phyloP scores from a whole-genome alignment of 2,329 filamentous ascomycete species.

The Cladosporium sp. region DNA sequence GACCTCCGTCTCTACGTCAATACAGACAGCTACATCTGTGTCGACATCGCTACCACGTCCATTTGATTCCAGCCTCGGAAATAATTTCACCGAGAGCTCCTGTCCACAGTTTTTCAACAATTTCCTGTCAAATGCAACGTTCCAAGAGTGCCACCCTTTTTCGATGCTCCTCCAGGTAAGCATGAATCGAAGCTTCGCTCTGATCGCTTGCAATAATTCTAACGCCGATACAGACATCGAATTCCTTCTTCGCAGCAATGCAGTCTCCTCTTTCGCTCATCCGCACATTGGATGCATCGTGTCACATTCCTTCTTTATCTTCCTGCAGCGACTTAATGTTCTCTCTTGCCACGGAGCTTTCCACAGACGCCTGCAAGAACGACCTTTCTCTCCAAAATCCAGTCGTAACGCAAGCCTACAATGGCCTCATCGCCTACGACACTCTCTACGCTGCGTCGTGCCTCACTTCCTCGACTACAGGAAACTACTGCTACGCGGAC shows the following conservation, averaged over 20 bases:
- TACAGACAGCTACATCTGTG: conserved; percentile 27
- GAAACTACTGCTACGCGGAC: conserved; percentile 73
- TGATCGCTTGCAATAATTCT: background rate
- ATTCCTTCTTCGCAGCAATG: conserved; percentile 73
- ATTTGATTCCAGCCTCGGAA: conserved; percentile 51
- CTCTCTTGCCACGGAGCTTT: conserved; percentile 64
- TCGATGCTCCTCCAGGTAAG: conserved; percentile 78
- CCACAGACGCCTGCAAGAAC: conserved; percentile 45
- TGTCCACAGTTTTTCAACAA: conserved; percentile 68
- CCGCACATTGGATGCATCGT: conserved; percentile 62
- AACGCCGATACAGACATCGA: conserved; percentile 63
- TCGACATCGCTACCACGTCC: conserved; percentile 39
- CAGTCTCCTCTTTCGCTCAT: conserved; percentile 14
- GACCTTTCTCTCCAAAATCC: conserved; percentile 70
- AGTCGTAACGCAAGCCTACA: conserved; percentile 71
- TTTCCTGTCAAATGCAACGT: conserved; percentile 66
- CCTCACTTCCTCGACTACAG: conserved; percentile 60
- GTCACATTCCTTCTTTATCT: conserved; percentile 61
- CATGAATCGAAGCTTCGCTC: conserved; percentile 13
- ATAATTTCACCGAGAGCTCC: conserved; percentile 52
- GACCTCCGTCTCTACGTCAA: conserved; percentile 17
- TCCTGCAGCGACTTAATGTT: conserved; percentile 67
- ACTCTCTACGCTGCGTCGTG: conserved; percentile 80
- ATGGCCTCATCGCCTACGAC: conserved; percentile 74
- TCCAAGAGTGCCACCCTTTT: conserved; percentile 75